Percentiles rank a stretch among this genome's conserved stretches.
Evolutionary conservation across 225 moss, liverwort and hornwort species (phyloP).

Genomic region (Neckera pumila): DNA sequence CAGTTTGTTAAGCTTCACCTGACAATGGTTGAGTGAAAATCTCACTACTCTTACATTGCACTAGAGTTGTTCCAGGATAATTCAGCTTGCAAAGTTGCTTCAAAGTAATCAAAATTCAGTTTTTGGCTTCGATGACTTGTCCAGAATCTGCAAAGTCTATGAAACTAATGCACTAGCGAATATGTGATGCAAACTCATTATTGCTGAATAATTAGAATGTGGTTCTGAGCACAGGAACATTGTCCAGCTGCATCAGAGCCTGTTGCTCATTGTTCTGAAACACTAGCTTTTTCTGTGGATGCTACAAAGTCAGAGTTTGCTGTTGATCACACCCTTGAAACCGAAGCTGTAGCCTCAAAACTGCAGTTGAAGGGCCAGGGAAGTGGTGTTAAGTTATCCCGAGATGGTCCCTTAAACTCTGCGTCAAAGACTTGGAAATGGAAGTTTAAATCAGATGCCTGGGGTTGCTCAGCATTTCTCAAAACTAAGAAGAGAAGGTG

Average conservation of each 20-base stretch:
- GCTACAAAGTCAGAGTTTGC: constrained; percentile 36
- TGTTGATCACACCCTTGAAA: constrained; percentile 33
- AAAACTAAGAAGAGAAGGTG: constrained; percentile 83
- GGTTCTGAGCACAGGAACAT: constrained; percentile 54
- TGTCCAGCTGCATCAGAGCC: constrained; percentile 43
- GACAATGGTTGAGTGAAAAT: constrained; percentile 1
- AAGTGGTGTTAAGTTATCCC: constrained; percentile 35
- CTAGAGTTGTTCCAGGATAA: constrained; percentile 2
- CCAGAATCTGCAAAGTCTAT: not conserved
- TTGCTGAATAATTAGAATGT: constrained; percentile 38
- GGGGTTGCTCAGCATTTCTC: constrained; percentile 81
- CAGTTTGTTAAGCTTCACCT: constrained; percentile 9
- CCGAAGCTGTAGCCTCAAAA: constrained; percentile 35
- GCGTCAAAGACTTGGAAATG: constrained; percentile 58
- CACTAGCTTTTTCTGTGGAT: constrained; percentile 36
- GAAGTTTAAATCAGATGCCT: constrained; percentile 56
- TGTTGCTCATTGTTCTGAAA: constrained; percentile 46
- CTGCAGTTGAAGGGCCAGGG: constrained; percentile 35
- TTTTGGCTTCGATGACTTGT: not conserved
- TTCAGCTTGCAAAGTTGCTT: not conserved
- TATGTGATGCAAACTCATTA: constrained; percentile 1
- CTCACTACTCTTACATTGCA: not conserved
- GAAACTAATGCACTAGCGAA: constrained; percentile 1
- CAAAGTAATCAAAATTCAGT: not conserved
- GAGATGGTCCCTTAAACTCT: constrained; percentile 40